Evolutionary conservation across 2,329 filamentous ascomycete genomes (phyloP).

Genomic region (Colletotrichum simmondsii): DNA sequence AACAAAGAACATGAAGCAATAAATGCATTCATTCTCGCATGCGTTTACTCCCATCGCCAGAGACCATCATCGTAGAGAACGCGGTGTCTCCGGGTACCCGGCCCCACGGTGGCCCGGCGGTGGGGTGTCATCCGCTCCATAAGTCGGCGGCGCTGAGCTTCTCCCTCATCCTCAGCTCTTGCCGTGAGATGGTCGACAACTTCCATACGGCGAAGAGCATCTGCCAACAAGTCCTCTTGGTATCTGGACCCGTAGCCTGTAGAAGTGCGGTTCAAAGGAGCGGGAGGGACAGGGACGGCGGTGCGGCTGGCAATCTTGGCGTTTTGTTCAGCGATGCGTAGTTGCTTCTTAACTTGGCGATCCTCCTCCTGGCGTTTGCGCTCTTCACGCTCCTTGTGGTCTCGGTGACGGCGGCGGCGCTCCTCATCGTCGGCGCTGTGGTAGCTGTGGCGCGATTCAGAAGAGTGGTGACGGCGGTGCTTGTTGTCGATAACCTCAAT

Average conservation of each 20-base stretch:
- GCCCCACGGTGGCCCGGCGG: conserved; percentile 49
- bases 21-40: conserved; percentile 7
- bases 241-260: conserved; percentile 32
- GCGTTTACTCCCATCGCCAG: conserved; percentile 52
- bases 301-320: conserved; percentile 53
- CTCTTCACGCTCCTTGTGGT: conserved; percentile 39
- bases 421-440: conserved; percentile 42
- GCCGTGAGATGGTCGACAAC: conserved; percentile 34
- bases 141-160: conserved; percentile 51
- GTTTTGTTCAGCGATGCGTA: conserved; percentile 54
- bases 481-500: conserved; percentile 50
- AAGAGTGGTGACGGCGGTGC: conserved; percentile 46
- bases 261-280: conserved; percentile 21
- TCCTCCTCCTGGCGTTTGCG: conserved; percentile 40
- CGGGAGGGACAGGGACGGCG: conserved; percentile 38
- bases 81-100: conserved; percentile 47
- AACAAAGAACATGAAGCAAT: not conserved
- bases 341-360: conserved; percentile 40
- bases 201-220: conserved; percentile 45
- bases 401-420: conserved; percentile 37
- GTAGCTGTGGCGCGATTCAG: conserved; percentile 47
- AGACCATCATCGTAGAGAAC: conserved; percentile 51
- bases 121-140: conserved; percentile 53
- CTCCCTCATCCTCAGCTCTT: conserved; percentile 47
- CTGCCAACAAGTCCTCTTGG: conserved; percentile 48